Base-by-base conservation (phyloP, 2,329 filamentous ascomycete genomes). In the Curvularia sp. region DNA sequence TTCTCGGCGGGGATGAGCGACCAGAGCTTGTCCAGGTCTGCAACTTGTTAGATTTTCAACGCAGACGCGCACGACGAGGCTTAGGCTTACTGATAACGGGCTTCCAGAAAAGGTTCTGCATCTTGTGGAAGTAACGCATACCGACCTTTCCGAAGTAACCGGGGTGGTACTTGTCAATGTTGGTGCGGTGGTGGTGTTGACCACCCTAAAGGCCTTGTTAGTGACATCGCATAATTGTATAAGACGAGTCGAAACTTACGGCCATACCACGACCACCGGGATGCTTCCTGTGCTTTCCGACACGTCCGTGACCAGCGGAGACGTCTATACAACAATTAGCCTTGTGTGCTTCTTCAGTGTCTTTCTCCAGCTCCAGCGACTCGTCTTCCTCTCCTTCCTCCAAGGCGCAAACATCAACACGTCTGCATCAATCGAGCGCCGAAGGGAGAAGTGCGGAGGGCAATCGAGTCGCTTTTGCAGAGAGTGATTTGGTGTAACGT, bases 201-300 rank as follows among this genome's bases (percentile, higher is more conserved):
- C 93, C 94, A 96, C 95, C 94, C 20, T 50, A 39, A 9, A 28
- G 10, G n/a, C 12, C 13, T 22, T 38, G 41, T 52, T 43, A 52
- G 49, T 28, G 28, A 43, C 4, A 30, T 26, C 18, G 13, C 26
- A 18, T 22, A 10, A 9, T 8, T 9, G 6, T 12, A 20, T 15
- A 24, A 6, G 24, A 43, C 10, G 20, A n/a, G 35, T 31, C n/a
- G 7, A 35, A 38, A 38, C 46, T 44, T 49, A 49, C 49, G 39
- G 49, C 49, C 54, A 91, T 91, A 89, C 88, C 87, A 79, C 87
- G 87, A 71, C 70, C 88, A 87, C 88, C 87, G 78, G 88, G 88
- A 77, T 88, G 86, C 80, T 99, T 98, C 81, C 95, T 87, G 90
- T 97, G 93, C 91, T 98, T 98, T 82, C 95, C 95, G 81, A 98